Evolutionary conservation across 2,329 filamentous ascomycete genomes (phyloP).

Genomic region (Exophiala phaeomuriformis): DNA sequence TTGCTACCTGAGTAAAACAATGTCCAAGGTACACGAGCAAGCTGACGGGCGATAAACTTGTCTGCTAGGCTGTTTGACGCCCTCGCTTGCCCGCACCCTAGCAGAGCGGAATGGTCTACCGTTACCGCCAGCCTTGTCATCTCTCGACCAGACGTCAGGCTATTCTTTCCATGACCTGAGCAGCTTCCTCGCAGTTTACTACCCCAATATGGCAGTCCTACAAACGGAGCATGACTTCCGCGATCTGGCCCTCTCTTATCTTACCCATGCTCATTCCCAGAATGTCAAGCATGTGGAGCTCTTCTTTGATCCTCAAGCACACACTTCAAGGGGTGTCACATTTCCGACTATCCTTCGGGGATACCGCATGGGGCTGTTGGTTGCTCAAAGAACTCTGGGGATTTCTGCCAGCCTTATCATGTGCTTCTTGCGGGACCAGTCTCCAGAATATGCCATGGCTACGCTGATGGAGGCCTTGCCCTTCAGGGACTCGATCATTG

Average conservation of each 20-base stretch:
- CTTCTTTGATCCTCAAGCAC: slow-evolving; percentile 76
- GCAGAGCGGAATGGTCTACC: slow-evolving; percentile 23
- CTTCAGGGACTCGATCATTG: slow-evolving; percentile 25
- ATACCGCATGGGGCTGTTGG: slow-evolving; percentile 52
- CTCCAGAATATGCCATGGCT: slow-evolving; percentile 25
- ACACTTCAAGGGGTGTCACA: slow-evolving; percentile 55
- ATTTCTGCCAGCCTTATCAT: slow-evolving; percentile 61
- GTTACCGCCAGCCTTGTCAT: slow-evolving; percentile 14
- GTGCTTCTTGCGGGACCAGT: slow-evolving; percentile 55
- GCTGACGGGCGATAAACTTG: not conserved
- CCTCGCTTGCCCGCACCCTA: slow-evolving; percentile 14
- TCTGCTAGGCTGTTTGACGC: slow-evolving; percentile 24
- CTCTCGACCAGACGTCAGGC: slow-evolving; percentile 12
- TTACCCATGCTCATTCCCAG: slow-evolving; percentile 55
- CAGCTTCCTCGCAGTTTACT: slow-evolving; percentile 67
- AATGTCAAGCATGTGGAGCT: slow-evolving; percentile 66
- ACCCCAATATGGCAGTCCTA: slow-evolving; percentile 65
- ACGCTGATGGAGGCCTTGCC: slow-evolving; percentile 25
- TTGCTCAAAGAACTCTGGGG: slow-evolving; percentile 56
- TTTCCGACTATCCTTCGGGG: slow-evolving; percentile 60
- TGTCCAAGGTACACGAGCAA: not conserved
- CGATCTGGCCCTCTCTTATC: slow-evolving; percentile 64
- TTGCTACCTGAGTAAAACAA: not conserved
- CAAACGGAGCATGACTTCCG: slow-evolving; percentile 62
- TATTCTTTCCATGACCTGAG: slow-evolving; percentile 25